Evolutionary conservation across 2,329 filamentous ascomycete species (phyloP).

Genomic region (Amphichorda felina): DNA sequence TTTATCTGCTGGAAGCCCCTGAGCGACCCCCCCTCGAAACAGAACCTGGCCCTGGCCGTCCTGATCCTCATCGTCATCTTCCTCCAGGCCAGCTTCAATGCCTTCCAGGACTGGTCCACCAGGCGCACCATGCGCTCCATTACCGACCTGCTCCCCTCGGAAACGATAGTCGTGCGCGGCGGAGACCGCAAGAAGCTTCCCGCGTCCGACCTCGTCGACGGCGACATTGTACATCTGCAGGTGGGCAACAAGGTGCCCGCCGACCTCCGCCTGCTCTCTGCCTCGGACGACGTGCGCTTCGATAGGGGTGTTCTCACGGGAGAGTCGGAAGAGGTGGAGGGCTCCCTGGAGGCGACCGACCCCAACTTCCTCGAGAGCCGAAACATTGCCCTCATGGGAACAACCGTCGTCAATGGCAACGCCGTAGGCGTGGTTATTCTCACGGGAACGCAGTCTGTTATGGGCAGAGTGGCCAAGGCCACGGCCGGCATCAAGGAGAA

Average conservation of each 20-base stretch:
- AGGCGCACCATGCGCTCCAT: slow-evolving; percentile 34
- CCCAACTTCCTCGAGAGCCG: slow-evolving; percentile 27
- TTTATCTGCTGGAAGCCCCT: slow-evolving; percentile 35
- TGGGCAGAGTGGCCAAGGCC: slow-evolving; percentile 26
- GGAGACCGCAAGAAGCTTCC: slow-evolving; percentile 26
- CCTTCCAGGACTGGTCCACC: slow-evolving; percentile 36
- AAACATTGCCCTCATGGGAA: slow-evolving; percentile 31
- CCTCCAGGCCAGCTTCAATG: slow-evolving; percentile 31
- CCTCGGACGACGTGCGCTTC: slow-evolving; percentile 29
- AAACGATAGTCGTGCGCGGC: slow-evolving; percentile 30
- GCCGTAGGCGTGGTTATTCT: slow-evolving; percentile 26
- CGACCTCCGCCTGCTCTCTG: slow-evolving; percentile 28
- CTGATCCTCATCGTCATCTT: slow-evolving; percentile 33
- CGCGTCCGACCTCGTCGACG: slow-evolving; percentile 29
- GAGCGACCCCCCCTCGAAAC: slow-evolving; percentile 26
- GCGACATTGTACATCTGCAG: slow-evolving; percentile 31
- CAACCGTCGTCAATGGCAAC: slow-evolving; percentile 26
- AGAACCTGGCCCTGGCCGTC: slow-evolving; percentile 32
- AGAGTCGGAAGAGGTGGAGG: slow-evolving; percentile 28
- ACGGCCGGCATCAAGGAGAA: slow-evolving; percentile 23
- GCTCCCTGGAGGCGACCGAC: slow-evolving; percentile 24
- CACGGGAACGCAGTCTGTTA: slow-evolving; percentile 25
- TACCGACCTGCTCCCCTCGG: slow-evolving; percentile 28
- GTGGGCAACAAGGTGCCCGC: slow-evolving; percentile 36
- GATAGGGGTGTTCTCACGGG: slow-evolving; percentile 28